Conservation (phyloP, 225 moss, liverwort and hornwort species). For the Bryum argenteum region DNA sequence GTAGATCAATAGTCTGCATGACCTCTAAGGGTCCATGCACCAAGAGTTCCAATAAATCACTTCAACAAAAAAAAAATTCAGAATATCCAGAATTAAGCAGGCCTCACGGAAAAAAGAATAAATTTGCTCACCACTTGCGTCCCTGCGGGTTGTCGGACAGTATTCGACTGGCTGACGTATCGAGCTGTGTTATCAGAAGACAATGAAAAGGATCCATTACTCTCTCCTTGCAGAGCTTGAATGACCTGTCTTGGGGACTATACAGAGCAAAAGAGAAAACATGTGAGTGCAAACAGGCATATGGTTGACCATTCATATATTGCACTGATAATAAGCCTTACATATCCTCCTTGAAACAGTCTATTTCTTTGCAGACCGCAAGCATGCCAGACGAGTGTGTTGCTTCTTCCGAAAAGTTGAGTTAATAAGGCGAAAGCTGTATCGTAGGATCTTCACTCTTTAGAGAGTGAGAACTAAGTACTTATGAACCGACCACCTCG, state of each 20-base stretch:
- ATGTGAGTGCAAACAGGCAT: constrained; percentile 1
- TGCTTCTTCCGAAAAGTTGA: background rate
- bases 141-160: constrained; percentile 53
- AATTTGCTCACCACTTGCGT: constrained; percentile 66
- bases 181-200: constrained; percentile 5
- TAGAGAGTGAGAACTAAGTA: no score
- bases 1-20: background rate
- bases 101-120: background rate
- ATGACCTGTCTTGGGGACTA: constrained; percentile 69
- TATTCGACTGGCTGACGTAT: constrained; percentile 26
- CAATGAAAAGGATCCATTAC: constrained; percentile 13
- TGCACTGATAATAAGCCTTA: background rate
- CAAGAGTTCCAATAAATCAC: constrained; percentile 6
- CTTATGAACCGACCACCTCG: no score
- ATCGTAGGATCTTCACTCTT: no score
- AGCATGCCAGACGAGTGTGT: constrained; percentile 6
- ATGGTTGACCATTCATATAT: no score
- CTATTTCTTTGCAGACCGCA: background rate
- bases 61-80: background rate
- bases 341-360: background rate
- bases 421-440: no score
- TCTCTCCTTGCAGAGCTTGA: constrained; percentile 40
- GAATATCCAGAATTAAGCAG: constrained; percentile 4
- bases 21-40: constrained; percentile 3
- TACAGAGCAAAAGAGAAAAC: constrained; percentile 29